Base-by-base conservation (phyloP, 2,329 filamentous ascomycete genomes). In the Cercospora sp. region DNA sequence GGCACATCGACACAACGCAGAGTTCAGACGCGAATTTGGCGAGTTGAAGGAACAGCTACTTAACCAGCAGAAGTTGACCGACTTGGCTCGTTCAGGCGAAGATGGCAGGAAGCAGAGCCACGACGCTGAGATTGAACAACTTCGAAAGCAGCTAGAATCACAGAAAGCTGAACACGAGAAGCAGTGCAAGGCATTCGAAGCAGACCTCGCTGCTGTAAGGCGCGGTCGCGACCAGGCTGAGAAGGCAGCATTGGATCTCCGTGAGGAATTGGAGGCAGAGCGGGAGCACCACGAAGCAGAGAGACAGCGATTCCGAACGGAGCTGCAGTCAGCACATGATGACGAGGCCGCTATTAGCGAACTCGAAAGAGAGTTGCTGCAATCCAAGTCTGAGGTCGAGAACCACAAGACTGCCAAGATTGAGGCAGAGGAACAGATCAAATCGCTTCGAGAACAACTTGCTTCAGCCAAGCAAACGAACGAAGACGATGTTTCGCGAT, bases 201-300 rank as follows among this genome's bases (percentile, higher is more conserved):
- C 71, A 2, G 73, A 74, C 5, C 70, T 77, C 13, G 69, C 72
- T 28, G 60, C 70, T n/a, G 73, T 70, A 10, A 65, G 69, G 24
- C 70, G 71, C 18, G 67, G 66, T 24, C 66, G 67, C n/a, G 69
- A 72, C 21, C 65, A 73, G 28, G 72, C 73, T 10, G 73, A 73
- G 32, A 72, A 74, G 58, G 61, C 65, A 34, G 69, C 68, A 2
- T 59, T 55, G n/a, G 53, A 66, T 9, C 66, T 72, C 21, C 69
- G 70, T 12, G 67, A 77, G 43, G 74, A 76, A 37, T 66, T 75
- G 3, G 73, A 77, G 10, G 66, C 71, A 37, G 66, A 72, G 13
- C 71, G 69, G 5, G 67, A 71, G 1, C 64, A 71, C 24, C 65
- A 74, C 30, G 70, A 72, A 3, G 67, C 65, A 18, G 70, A 73